Evolutionary conservation across 176 grass and related monocot species (phyloP).

Genomic region (Alloteropsis semialata): DNA sequence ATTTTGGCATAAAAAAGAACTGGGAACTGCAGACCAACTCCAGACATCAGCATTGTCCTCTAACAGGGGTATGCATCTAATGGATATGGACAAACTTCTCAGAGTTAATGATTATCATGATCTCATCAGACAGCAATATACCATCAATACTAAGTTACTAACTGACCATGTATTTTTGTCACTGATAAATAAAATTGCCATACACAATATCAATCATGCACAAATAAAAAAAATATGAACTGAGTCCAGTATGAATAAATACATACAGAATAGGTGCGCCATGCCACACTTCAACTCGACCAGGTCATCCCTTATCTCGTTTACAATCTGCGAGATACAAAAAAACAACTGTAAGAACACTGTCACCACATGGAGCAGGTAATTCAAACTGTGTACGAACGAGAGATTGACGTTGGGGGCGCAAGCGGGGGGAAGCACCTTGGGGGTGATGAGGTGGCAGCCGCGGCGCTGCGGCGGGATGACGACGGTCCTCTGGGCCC

Average conservation of each 20-base stretch:
- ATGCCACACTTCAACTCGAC: constrained; percentile 80
- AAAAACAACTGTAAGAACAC: not conserved
- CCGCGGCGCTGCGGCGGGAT: constrained; percentile 84
- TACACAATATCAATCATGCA: not conserved
- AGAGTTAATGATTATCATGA: not conserved
- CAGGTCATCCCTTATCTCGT: constrained; percentile 71
- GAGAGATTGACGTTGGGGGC: not conserved
- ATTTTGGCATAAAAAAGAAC: not conserved
- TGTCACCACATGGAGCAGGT: not conserved
- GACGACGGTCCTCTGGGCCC: constrained; percentile 89
- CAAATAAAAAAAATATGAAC: not conserved
- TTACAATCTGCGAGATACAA: constrained; percentile 52
- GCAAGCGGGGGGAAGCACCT: not conserved
- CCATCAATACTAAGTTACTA: not conserved
- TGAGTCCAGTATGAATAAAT: not conserved
- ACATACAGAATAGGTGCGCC: constrained; percentile 92
- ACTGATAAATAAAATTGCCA: not conserved
- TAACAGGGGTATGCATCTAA: not conserved
- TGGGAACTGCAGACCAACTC: not conserved
- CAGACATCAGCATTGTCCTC: too few relatives aligned
- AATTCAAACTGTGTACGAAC: not conserved
- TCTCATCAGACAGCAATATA: not conserved
- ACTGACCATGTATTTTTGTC: not conserved
- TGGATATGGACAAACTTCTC: not conserved
- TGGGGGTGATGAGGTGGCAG: constrained; percentile 89